Evolutionary conservation across 129 eudicot genomes (phyloP), one percentile per base, ranked within the genome.

Genomic region (Logfia minima): DNA sequence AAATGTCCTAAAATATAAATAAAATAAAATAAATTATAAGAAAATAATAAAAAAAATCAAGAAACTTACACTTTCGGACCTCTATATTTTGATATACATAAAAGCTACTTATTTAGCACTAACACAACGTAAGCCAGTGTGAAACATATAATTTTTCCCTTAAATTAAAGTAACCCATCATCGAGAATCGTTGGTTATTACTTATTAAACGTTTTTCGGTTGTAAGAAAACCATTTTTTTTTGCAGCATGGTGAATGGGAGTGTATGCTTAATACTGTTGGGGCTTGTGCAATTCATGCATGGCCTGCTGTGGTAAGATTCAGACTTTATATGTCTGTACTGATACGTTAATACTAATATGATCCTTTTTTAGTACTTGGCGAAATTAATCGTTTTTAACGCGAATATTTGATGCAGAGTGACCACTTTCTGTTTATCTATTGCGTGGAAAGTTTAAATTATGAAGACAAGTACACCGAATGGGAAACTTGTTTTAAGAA

Each of bases 241-340:
- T 5, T 34, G 85, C 96, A 95, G 99, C 99, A 95, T 84, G 99
- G 99, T 62, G 64, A 65, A 48, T 70, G 68, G 81, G 99, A 95
- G 82, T 95, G 99, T 74, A 52, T 85, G 77, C 88, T 92, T 82
- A 95, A 95, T 76, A 86, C 91, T 14, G 84, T 95, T 24, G 96
- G 92, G 83, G 89, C 99, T 2, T 95, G 99, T 75, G 97, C 96
- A 14, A 89, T 95, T 41, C 83, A 86, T 77, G 90, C 66, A 24
- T 94, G 97, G 97, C 99, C 96, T 56, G 86, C 78, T 52, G 86
- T 87, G 86, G 98, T 89, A 81, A 86, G 86, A 77, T 69, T 19
- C 62, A 71, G 3, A 71, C 28, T 53, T 4, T 68, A 3, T 16
- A 0, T 66, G 8, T 13, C 4, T 18, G 18, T 17, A 66, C 24